Evolutionary conservation across 345 rosid genomes (phyloP).

Genomic region (Clausena lansium): DNA sequence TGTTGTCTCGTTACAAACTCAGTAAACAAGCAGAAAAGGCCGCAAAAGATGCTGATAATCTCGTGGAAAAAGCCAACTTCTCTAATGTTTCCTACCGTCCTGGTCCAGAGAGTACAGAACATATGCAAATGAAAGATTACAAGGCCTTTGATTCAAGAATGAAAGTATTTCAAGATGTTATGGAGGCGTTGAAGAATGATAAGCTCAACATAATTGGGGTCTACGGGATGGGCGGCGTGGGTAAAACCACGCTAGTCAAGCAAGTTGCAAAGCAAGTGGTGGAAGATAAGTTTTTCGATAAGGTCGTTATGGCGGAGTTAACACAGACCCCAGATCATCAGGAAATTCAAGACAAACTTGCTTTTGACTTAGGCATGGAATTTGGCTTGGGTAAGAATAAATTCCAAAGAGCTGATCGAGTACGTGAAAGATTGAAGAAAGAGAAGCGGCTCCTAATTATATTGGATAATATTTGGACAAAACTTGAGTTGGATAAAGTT

Average conservation of each 20-base stretch:
- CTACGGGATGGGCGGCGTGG: constrained; percentile 12
- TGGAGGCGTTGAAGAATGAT: neutral
- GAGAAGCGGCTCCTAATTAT: too few species aligned
- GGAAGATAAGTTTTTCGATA: neutral
- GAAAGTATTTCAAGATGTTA: neutral
- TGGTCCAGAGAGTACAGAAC: neutral
- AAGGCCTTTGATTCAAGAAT: neutral
- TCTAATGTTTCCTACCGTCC: neutral
- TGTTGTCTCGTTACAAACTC: neutral
- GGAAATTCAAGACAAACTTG: constrained; percentile 6
- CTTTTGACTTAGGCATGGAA: neutral
- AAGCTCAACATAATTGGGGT: constrained; percentile 14
- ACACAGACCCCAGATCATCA: neutral
- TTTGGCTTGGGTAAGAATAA: neutral
- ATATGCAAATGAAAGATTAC: neutral
- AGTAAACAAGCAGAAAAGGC: neutral
- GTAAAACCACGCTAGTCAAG: constrained; percentile 16
- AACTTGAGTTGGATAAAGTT: neutral
- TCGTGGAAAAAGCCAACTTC: neutral
- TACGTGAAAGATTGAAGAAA: neutral
- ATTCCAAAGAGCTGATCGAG: neutral
- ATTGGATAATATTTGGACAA: neutral
- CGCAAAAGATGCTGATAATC: neutral
- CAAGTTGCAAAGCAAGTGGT: neutral
- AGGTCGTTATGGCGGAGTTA: neutral